phyloP scores from a whole-genome alignment of 148 eudicot species.

The Fagopyrum tataricum region DNA sequence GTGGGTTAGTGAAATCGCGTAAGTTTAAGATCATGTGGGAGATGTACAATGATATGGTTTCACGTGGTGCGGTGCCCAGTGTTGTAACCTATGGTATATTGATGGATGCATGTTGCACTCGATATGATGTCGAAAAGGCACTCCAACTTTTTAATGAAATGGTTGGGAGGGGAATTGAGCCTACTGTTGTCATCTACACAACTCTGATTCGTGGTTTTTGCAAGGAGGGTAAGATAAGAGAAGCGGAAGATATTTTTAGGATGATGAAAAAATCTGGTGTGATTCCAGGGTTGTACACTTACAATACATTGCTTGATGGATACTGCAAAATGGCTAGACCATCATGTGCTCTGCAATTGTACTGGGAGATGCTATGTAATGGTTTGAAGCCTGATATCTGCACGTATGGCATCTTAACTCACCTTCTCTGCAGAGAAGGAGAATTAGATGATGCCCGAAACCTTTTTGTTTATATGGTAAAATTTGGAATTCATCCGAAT shows the following conservation, averaged over 20 bases:
- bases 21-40: constrained; percentile 50
- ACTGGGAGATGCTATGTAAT: constrained; percentile 36
- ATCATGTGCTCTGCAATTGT: constrained; percentile 29
- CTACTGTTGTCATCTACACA: constrained; percentile 60
- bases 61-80: constrained; percentile 36
- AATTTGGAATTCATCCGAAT: constrained; percentile 54
- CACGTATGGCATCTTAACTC: constrained; percentile 52
- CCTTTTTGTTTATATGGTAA: constrained; percentile 51
- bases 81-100: constrained; percentile 69
- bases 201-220: constrained; percentile 58
- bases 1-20: constrained; percentile 56
- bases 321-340: constrained; percentile 43
- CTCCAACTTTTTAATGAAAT: constrained; percentile 52
- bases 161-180: constrained; percentile 41
- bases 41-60: constrained; percentile 35
- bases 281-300: constrained; percentile 54
- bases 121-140: constrained; percentile 42
- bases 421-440: constrained; percentile 44
- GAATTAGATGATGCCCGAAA: constrained; percentile 38
- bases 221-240: constrained; percentile 38
- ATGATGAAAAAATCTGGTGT: constrained; percentile 41
- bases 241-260: constrained; percentile 46
- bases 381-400: constrained; percentile 46
- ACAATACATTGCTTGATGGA: constrained; percentile 64
- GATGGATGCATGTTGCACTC: constrained; percentile 50